Evolutionary conservation across 2,329 filamentous ascomycete genomes (phyloP), one percentile per base, ranked within the genome.

Genomic region (Lachnellula suecica): DNA sequence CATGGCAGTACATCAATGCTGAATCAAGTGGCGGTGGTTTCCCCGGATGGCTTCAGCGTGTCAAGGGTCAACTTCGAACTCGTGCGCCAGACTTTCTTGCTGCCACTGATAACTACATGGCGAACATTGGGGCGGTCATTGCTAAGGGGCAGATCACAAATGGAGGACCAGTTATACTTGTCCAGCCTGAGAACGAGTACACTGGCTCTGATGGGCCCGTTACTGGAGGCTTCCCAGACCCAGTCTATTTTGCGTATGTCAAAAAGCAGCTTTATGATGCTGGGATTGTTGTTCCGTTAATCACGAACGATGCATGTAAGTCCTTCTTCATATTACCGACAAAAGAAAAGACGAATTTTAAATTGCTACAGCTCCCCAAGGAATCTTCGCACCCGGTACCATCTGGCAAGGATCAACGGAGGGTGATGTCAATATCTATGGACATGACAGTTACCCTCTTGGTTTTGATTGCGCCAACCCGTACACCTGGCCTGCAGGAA

Each of bases 151-250:
- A 94, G 62, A 92, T 95, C 63, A 93, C 88, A 1, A 89, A 92
- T 47, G 89, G 88, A 0, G 90, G 90, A 0, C 89, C 89, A 0
- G 78, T 95, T 7, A 89, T 95, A 54, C 72, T 93, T 1, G 79
- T 88, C 38, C 90, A 95, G 66, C 85, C 88, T 0, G 90, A 95
- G 67, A 95, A 94, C 57, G 90, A 94, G 67, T 92, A 93, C 64
- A 84, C 79, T 1, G 69, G 73, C 17, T 75, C 74, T 1, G 70
- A 72, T 15, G 71, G 70, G 4, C 72, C 72, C 2, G 71, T 79
- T n/a, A 66, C 70, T 3, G 68, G 70, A 0, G 69, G 71, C 2
- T 89, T 87, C 58, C 86, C 86, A 0, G 83, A 90, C 61, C 75
- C 78, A 0, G 74, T 78, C 0, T 94, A 92, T 65, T 83, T 92